Base-by-base conservation (phyloP, 2,329 filamentous ascomycete genomes). In the Fonsecaea nubica region DNA sequence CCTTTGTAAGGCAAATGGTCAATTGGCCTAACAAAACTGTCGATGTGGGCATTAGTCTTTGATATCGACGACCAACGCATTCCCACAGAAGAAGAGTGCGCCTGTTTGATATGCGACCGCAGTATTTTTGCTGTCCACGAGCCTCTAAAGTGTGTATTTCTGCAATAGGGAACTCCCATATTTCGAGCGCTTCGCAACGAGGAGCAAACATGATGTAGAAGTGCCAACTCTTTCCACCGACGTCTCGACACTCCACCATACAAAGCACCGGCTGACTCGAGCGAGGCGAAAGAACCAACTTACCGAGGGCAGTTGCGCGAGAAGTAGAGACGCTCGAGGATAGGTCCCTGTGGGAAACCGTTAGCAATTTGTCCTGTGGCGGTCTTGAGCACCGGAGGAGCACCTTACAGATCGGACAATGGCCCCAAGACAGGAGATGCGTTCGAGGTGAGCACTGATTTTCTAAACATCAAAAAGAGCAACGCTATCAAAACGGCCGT, bases 401-500 rank as follows among this genome's bases (percentile, higher is more conserved):
- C 25, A 25, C 45, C 45, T 50, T 50, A 30, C 18, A 50, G 25
- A 50, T 50, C 45, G 18, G 25, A 30, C 18, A 30, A 18, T 10
- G 13, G 9, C 3, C n/a, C 10, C 9, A 18, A 10, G 21, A 12
- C 25, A 4, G 45, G 3, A 50, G 45, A 50, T 2, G 3, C 45
- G 21, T 50, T 10, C 15, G 21, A 50, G 18, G 12, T 25, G 8
- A 25, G 45, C 9, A 30, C 9, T 25, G 45, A 13, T 30, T 12
- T 50, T 18, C 18, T 25, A 30, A 9, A 30, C 45, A 50, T 50
- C 8, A 36, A 21, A 25, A 56, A 56, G 50, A 56, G 42, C 60
- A 62, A 62, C 58, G 48, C 58, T 62, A 56, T 62, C 60, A 54
- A 25, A 54, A 18, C 25, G 40, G 35, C 36, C 53, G 52, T 30